Percentiles rank a stretch among this genome's conserved stretches.
Conservation (phyloP, 2,329 filamentous ascomycete species). For the Penicillium sp. region DNA sequence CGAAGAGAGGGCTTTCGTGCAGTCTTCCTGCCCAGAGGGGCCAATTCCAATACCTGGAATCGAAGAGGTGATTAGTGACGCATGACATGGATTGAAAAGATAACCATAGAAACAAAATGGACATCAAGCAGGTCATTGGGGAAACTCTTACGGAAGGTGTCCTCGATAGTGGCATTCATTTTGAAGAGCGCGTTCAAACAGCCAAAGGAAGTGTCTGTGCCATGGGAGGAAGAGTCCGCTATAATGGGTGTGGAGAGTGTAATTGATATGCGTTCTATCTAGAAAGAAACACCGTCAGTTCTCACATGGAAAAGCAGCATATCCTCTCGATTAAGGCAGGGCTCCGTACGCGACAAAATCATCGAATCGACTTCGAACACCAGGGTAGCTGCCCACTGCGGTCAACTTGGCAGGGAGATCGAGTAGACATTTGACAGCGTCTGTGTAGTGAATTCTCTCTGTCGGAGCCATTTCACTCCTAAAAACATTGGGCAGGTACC, state of each 20-base stretch:
- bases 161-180: conserved; percentile 34
- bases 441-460: conserved; percentile 21
- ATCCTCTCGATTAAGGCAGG: too few species aligned
- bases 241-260: conserved; percentile 21
- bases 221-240: conserved; percentile 25
- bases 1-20: conserved; percentile 42
- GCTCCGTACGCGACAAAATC: conserved; percentile 26
- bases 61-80: background rate
- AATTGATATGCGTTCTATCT: conserved; percentile 21
- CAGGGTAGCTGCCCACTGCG: conserved; percentile 15
- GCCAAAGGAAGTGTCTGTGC: conserved; percentile 28
- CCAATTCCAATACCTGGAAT: conserved; percentile 43
- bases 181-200: conserved; percentile 26
- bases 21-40: conserved; percentile 33
- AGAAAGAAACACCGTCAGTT: background rate
- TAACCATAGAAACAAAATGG: too few species aligned
- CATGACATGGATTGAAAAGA: background rate
- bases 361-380: conserved; percentile 22
- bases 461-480: conserved; percentile 16
- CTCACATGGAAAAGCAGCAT: background rate
- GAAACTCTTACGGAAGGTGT: conserved; percentile 13
- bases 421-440: conserved; percentile 22
- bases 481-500: background rate
- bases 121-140: too few species aligned
- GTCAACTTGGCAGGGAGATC: conserved; percentile 14